phyloP scores from a whole-genome alignment of 1,139 yeast genomes.

The Yamadazyma friedrichii region DNA sequence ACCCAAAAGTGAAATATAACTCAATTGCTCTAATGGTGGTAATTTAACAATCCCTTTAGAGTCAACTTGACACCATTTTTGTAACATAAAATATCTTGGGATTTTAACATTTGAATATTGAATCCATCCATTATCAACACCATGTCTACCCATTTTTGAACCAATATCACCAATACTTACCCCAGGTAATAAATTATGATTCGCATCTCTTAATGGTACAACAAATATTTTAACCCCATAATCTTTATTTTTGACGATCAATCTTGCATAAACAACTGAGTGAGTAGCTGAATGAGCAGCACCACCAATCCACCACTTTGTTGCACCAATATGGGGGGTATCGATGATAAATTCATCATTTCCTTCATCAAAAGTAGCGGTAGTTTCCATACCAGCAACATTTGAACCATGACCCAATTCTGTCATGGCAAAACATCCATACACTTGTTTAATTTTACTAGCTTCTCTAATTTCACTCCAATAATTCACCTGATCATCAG shows the following conservation, averaged over 20 bases:
- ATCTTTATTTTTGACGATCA: conserved; percentile 43
- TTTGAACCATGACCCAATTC: conserved; percentile 52
- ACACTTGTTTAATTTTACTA: conserved; percentile 34
- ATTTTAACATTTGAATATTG: conserved; percentile 46
- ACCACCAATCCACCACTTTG: conserved; percentile 55
- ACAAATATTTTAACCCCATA: conserved; percentile 51
- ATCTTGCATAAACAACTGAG: conserved; percentile 42
- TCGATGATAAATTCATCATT: conserved; percentile 44
- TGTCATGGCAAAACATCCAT: conserved; percentile 52
- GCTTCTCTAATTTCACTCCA: conserved; percentile 43
- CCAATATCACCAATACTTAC: conserved; percentile 48
- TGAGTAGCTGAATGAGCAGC: conserved; percentile 53
- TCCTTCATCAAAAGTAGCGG: conserved; percentile 43
- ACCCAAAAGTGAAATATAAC: conserved; percentile 45
- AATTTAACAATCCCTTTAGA: conserved; percentile 39
- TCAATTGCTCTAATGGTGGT: conserved; percentile 48
- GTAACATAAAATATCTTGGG: conserved; percentile 49
- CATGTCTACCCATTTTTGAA: conserved; percentile 51
- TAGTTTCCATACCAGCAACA: conserved; percentile 47
- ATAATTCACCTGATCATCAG: conserved; percentile 42
- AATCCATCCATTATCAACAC: conserved; percentile 52
- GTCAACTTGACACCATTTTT: conserved; percentile 45
- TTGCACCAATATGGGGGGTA: conserved; percentile 51
- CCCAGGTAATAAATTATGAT: conserved; percentile 46
- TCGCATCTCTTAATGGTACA: conserved; percentile 46